Conservation (phyloP, 345 rosid species). For the Lumnitzera littorea region DNA sequence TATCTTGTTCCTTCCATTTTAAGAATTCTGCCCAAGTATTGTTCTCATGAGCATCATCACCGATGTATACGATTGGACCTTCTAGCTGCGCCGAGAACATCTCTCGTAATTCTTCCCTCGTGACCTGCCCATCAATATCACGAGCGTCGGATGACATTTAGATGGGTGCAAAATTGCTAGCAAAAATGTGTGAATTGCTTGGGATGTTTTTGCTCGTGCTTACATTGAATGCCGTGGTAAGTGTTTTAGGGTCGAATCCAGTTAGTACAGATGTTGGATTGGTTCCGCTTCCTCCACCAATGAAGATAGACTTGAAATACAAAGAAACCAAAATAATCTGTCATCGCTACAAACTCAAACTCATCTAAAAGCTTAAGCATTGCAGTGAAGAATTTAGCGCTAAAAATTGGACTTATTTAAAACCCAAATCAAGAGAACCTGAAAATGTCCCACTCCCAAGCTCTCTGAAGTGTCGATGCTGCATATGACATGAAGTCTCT, state of each 20-base stretch:
- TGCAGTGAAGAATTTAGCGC: too few relatives aligned
- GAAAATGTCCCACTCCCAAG: conserved; percentile 51
- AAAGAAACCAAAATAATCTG: not conserved
- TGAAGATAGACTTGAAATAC: conserved; percentile 61
- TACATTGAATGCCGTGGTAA: conserved; percentile 71
- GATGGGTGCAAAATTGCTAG: too few relatives aligned
- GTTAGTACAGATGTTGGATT: conserved; percentile 49
- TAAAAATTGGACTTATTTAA: too few relatives aligned
- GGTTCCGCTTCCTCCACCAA: conserved; percentile 73
- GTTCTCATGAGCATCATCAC: conserved; percentile 26
- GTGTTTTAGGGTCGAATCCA: conserved; percentile 55
- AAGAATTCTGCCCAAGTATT: conserved; percentile 50
- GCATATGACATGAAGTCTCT: conserved; percentile 62
- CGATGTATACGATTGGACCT: conserved; percentile 60
- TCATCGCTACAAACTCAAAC: too few relatives aligned
- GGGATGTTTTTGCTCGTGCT: conserved; percentile 10
- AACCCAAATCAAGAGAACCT: conserved; percentile 27
- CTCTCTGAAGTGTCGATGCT: conserved; percentile 74
- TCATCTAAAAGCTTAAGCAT: not conserved
- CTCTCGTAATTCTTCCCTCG: conserved; percentile 29
- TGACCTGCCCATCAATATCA: conserved; percentile 26
- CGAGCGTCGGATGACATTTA: too few relatives aligned
- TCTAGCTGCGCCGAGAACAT: conserved; percentile 29
- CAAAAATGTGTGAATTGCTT: too few relatives aligned
- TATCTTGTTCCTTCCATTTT: conserved; percentile 37